These are phyloP conservation scores for Spergularia marina DNA, from an alignment of 148 eudicot species.

Conservation along the genomic window DNA sequence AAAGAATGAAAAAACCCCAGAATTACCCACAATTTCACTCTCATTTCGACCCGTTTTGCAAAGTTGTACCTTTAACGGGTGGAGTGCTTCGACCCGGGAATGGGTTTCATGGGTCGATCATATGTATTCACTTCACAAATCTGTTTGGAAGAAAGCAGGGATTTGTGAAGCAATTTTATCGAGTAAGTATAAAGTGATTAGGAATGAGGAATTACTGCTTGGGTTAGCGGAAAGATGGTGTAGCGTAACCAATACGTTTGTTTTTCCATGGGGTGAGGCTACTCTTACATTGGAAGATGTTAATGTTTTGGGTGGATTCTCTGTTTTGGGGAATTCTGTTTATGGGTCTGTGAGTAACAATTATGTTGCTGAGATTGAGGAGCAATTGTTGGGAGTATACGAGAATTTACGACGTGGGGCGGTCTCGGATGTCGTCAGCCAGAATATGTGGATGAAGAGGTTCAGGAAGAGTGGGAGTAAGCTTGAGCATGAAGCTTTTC, in stretches of 20 bases:
- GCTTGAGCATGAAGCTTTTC: conserved; percentile 49
- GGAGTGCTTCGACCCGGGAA: conserved; percentile 15
- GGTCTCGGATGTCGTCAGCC: not conserved
- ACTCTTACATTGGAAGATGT: conserved; percentile 46
- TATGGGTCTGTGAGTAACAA: not conserved
- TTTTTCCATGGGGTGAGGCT: conserved; percentile 48
- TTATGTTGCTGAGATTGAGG: conserved; percentile 16
- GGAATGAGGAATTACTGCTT: conserved; percentile 32
- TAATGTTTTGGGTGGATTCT: conserved; percentile 42
- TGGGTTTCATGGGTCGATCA: conserved; percentile 42
- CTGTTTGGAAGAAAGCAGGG: conserved; percentile 33
- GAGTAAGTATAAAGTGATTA: conserved; percentile 22
- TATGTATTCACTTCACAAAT: conserved; percentile 11
- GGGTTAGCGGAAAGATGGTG: conserved; percentile 49
- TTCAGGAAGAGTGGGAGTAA: conserved; percentile 22
- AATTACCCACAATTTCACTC: conserved; percentile 10
- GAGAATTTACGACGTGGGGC: not conserved
- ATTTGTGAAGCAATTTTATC: conserved; percentile 36
- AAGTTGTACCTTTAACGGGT: conserved; percentile 31
- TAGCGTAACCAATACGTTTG: conserved; percentile 43
- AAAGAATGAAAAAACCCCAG: conserved; percentile 1
- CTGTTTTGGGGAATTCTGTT: conserved; percentile 40
- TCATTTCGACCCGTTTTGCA: conserved; percentile 18
- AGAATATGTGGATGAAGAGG: conserved; percentile 28
- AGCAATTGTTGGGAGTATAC: conserved; percentile 17